These are phyloP conservation scores for Panaeolus cyanescens DNA, from an alignment of 768 basidiomycete species.

Conservation along the genomic window DNA sequence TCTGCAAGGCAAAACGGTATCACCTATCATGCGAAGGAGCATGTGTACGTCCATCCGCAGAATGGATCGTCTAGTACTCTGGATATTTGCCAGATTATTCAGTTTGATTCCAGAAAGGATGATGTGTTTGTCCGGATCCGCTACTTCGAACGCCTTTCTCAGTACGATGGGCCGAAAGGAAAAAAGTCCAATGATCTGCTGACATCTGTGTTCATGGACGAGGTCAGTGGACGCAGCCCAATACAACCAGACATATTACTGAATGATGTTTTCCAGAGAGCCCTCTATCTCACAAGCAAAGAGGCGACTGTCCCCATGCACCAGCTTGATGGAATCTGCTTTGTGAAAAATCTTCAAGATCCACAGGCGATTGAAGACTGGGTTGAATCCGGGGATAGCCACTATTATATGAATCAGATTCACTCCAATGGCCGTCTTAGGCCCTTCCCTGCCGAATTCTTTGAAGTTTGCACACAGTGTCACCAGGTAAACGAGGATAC, in stretches of 20 bases:
- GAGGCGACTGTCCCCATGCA: conserved; percentile 30
- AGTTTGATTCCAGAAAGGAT: conserved; percentile 29
- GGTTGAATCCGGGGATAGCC: conserved; percentile 51
- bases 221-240: conserved; percentile 45
- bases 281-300: conserved; percentile 42
- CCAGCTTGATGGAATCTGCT: conserved; percentile 57
- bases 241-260: conserved; percentile 21
- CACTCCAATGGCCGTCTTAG: conserved; percentile 17
- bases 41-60: conserved; percentile 53
- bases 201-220: conserved; percentile 27
- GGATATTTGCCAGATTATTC: conserved; percentile 57
- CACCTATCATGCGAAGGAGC: conserved; percentile 60
- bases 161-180: conserved; percentile 4
- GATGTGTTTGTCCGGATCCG: conserved; percentile 34
- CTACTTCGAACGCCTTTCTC: conserved; percentile 43
- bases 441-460: conserved; percentile 18
- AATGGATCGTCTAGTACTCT: conserved; percentile 30
- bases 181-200: not conserved
- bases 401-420: conserved; percentile 53
- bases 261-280: conserved; percentile 26
- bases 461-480: conserved; percentile 45
- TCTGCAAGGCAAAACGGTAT: conserved; percentile 39
- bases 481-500: conserved; percentile 27
- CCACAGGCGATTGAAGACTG: conserved; percentile 41
- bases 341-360: conserved; percentile 40